Evolutionary conservation across 352 stramenopile species (phyloP).

Genomic region (Globisporangium ultimum): DNA sequence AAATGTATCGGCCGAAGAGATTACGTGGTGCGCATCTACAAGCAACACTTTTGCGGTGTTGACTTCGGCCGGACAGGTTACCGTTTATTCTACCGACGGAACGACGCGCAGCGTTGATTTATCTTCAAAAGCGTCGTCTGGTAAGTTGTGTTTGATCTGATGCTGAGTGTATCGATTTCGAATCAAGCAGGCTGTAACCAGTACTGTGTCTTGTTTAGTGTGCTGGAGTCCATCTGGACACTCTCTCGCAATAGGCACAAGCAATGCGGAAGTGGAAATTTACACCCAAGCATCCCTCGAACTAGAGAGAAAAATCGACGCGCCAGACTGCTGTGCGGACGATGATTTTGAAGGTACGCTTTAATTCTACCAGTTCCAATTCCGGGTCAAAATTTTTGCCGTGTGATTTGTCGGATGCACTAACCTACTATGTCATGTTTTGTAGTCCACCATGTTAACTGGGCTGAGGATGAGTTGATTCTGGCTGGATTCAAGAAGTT

Average conservation of each 20-base stretch:
- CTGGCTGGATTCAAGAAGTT: conserved; percentile 56
- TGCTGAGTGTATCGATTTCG: neutral
- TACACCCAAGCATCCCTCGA: conserved; percentile 26
- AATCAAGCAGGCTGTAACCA: too few species aligned
- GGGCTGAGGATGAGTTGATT: conserved; percentile 65
- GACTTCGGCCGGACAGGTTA: conserved; percentile 32
- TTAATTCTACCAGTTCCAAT: neutral
- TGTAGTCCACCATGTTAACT: conserved; percentile 67
- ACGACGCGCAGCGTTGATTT: neutral
- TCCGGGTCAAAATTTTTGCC: too few species aligned
- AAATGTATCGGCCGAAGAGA: conserved; percentile 38
- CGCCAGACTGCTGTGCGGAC: conserved; percentile 32
- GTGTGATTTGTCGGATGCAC: neutral
- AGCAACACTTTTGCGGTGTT: conserved; percentile 33
- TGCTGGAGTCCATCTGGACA: conserved; percentile 47
- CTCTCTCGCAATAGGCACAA: conserved; percentile 40
- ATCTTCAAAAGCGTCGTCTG: conserved; percentile 18
- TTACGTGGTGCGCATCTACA: conserved; percentile 37
- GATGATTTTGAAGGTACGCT: conserved; percentile 28
- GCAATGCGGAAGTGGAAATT: conserved; percentile 30
- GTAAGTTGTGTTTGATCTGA: conserved; percentile 9
- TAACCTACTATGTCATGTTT: neutral
- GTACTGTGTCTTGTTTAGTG: conserved; percentile 17
- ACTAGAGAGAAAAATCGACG: conserved; percentile 29
- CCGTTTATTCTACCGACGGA: conserved; percentile 26